A percentile compares a stretch with the other conserved stretches of the same genome.
phyloP scores from a whole-genome alignment of 768 basidiomycete species.

The Candolleomyces efflorescens region DNA sequence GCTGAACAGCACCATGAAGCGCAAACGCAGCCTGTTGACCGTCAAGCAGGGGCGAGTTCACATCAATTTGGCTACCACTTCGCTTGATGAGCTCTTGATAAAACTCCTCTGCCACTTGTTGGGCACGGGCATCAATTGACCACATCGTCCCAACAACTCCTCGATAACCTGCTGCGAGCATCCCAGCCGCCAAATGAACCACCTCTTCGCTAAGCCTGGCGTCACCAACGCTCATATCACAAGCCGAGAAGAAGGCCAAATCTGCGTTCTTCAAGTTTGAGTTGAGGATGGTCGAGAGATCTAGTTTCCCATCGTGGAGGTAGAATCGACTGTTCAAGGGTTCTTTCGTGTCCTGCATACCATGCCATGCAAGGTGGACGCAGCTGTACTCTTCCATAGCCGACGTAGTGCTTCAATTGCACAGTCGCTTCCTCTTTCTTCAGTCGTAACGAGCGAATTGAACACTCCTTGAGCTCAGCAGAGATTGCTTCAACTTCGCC shows the following conservation, averaged over 20 bases:
- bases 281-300: constrained; percentile 11
- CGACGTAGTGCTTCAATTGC: background rate
- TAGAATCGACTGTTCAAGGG: constrained; percentile 21
- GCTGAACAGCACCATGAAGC: constrained; percentile 12
- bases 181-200: constrained; percentile 36
- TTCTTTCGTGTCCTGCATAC: constrained; percentile 18
- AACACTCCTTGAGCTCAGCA: too few relatives aligned
- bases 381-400: constrained; percentile 14
- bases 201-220: constrained; percentile 27
- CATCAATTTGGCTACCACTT: background rate
- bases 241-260: constrained; percentile 37
- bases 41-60: background rate
- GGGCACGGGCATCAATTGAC: constrained; percentile 32
- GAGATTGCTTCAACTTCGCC: too few relatives aligned
- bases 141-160: constrained; percentile 38
- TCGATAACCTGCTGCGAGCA: constrained; percentile 26
- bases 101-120: constrained; percentile 22
- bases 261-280: constrained; percentile 10
- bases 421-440: background rate
- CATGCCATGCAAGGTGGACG: constrained; percentile 32
- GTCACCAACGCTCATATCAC: constrained; percentile 31
- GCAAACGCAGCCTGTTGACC: constrained; percentile 12
- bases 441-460: background rate
- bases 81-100: constrained; percentile 17
- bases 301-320: constrained; percentile 16